Base-by-base conservation (phyloP, 305 asterid species). In the Ruellia speciosa region DNA sequence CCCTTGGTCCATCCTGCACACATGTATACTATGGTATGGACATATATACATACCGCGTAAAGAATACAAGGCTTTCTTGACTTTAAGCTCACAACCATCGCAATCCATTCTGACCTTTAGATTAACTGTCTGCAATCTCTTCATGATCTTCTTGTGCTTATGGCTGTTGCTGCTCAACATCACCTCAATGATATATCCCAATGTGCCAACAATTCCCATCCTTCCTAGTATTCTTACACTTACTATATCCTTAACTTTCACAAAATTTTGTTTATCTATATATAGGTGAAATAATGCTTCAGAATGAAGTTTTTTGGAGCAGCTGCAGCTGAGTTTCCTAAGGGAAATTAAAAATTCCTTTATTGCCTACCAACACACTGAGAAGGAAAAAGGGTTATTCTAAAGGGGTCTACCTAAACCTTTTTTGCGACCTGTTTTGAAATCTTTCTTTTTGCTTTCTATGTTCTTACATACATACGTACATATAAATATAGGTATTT, bases 81-180 rank as follows among this genome's bases (percentile, higher is more conserved):
- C 85, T 77, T 82, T 85, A 54, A 82, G 89, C 58, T 87, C 94
- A 58, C 96, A 87, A 37, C 96, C 96, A 69, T 85, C 96, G 71
- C 96, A 87, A 31, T 87, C 94, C 94, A 87, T 87, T 70, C 87
- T 79, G 43, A 87, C 81, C 64, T 87, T 87, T 76, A 87, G 96
- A 31, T 85, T 72, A 15, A 85, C 82, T 31, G 88, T 81, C 50
- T 81, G 88, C 0, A 70, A 70, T 56, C 81, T 88, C 69, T 79
- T 75, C 48, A 49, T 73, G 61, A 69, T 69, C 24, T 70, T 80
- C 68, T 62, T 64, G 17, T 67, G 71, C 5, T 7, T 14, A 15
- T 73, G 80, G 12, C 16, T 43, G 49, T 57, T 52, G 57, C 70
- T 77, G 68, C 80, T 71, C 72, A 24, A 24, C 31, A 79, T 70